Evolutionary conservation across 352 stramenopile genomes (phyloP), one percentile per base, ranked within the genome.

Genomic region (Phytophthora pistaciae): DNA sequence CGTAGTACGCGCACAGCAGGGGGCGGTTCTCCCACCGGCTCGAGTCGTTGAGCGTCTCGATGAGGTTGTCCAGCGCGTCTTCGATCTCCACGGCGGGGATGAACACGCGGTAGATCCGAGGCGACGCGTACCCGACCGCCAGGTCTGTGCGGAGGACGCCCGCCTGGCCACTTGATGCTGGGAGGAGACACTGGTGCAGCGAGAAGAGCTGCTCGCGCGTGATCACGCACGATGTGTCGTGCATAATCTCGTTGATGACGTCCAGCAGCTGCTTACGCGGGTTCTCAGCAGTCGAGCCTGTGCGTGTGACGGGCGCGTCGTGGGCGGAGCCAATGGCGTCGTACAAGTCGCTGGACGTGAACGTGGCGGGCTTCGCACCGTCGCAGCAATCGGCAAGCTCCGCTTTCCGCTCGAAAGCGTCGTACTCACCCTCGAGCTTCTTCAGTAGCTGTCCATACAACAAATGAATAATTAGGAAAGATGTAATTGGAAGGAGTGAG

Each of bases 91-190:
- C 83, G 4, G 80, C 78, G 0, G 88, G 88, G 7, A 95, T 54
- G 57, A 95, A 95, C 13, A 95, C 88, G 21, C 88, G 84, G 62
- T 95, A 95, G 63, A 94, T 94, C 1, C 85, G 88, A 50, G 86
- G 74, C 3, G 88, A 94, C 1, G 88, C 86, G 48, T 92, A 95
- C 13, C 88, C 88, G 16, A 95, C 88, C 0, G 88, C 88, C 13
- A 87, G 68, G 25, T 85, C 79, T 0, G 83, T 79, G 20, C 87
- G 84, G 42, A 91, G 62, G 0, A 90, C 71, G 0, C 87, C 87
- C n/a, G 63, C 79, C 38, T 91, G 77, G 5, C 68, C 70, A 11
- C 74, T 89, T 2, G 72, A 74, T 2, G 63, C 74, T 16, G 80
- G 69, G 3, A 93, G 55, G 4, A 94, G 66, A n/a, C 78, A 88